A percentile compares a stretch with the other conserved stretches of the same genome.
Conservation (phyloP, 345 rosid genomes). For the Camelina sativa region DNA sequence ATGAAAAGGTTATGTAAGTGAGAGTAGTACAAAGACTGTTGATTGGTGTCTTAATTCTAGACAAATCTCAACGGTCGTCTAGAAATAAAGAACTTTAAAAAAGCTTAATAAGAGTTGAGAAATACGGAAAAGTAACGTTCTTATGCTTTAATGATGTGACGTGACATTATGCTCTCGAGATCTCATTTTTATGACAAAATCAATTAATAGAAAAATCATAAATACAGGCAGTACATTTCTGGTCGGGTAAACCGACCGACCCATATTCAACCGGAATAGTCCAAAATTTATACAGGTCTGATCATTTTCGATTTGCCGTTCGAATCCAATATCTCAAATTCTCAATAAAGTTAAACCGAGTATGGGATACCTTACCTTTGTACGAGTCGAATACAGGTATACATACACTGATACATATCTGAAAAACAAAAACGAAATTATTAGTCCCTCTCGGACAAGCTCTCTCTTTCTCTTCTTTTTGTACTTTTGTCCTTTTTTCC, state of each 20-base stretch:
- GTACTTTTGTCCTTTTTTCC: background rate
- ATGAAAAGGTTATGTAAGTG: constrained; percentile 1
- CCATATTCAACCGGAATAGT: constrained; percentile 2
- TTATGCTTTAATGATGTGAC: constrained; percentile 39
- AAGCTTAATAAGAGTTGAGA: constrained; percentile 29
- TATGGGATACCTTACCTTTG: background rate
- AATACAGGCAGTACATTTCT: background rate
- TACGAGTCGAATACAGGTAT: background rate
- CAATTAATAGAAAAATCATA: background rate
- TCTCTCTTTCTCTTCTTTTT: constrained; percentile 3
- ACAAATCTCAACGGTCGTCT: constrained; percentile 48
- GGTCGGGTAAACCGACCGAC: constrained; percentile 16
- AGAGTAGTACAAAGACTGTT: background rate
- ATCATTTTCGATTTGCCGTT: background rate
- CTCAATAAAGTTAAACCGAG: too few species aligned
- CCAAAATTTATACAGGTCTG: background rate
- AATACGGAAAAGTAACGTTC: constrained; percentile 38
- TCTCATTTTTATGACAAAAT: background rate
- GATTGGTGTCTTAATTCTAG: constrained; percentile 28
- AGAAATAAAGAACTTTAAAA: constrained; percentile 30
- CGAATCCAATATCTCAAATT: background rate
- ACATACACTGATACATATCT: too few species aligned
- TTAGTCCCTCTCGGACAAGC: background rate
- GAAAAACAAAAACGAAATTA: background rate
- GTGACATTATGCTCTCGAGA: constrained; percentile 32